Percentiles rank a stretch among this genome's conserved stretches.
phyloP scores from a whole-genome alignment of 2,329 filamentous ascomycete genomes.

The Penicillium rolfsii region DNA sequence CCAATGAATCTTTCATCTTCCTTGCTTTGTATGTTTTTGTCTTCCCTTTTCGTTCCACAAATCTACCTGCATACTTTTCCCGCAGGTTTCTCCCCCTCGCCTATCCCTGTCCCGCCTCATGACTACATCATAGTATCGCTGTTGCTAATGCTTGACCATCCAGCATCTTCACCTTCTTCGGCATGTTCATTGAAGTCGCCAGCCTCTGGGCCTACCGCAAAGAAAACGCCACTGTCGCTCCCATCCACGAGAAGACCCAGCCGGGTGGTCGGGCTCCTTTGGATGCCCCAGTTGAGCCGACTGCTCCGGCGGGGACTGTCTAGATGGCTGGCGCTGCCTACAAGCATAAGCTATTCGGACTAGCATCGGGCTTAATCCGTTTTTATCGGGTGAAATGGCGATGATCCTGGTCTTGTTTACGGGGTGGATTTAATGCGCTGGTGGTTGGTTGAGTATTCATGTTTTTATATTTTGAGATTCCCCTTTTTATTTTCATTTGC shows the following conservation, averaged over 20 bases:
- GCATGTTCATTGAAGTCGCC: slow-evolving; percentile 43
- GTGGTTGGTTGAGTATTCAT: neutral
- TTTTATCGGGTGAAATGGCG: neutral
- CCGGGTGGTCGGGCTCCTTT: slow-evolving; percentile 21
- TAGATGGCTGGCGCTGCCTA: slow-evolving; percentile 3
- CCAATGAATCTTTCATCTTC: slow-evolving; percentile 51
- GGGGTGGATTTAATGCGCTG: neutral
- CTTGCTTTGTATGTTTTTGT: slow-evolving; percentile 48
- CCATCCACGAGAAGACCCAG: slow-evolving; percentile 32
- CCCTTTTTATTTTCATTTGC: neutral
- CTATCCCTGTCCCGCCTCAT: neutral
- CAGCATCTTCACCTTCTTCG: slow-evolving; percentile 49
- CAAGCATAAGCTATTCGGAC: neutral
- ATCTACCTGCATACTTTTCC: neutral
- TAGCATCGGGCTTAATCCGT: slow-evolving; percentile 1
- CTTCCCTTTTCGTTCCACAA: neutral
- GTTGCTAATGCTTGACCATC: neutral
- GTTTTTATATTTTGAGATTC: neutral
- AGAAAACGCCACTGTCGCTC: slow-evolving; percentile 18
- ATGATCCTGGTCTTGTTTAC: neutral
- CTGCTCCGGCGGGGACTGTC: slow-evolving; percentile 20
- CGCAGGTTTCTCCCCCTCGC: neutral
- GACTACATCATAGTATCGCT: neutral
- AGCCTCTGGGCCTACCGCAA: slow-evolving; percentile 41
- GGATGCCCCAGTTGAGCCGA: slow-evolving; percentile 23